Evolutionary conservation across 495 filamentous ascomycete species (phyloP).

Genomic region (Hypoxylon perforatum): DNA sequence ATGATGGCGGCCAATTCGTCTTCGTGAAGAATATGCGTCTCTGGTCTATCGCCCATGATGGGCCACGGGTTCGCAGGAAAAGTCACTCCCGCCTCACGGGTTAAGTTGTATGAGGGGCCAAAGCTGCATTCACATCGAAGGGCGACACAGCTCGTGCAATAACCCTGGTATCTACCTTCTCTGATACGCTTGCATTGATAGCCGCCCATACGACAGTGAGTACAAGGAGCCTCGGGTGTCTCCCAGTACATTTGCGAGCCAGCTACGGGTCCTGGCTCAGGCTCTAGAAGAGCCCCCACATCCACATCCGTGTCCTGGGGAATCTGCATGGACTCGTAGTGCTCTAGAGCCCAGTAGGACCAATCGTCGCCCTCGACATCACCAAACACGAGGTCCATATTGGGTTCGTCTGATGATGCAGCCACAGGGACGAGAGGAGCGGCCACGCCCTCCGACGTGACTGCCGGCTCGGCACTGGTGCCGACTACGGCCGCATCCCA

Average conservation of each 20-base stretch:
- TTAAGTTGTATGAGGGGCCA: conserved; percentile 44
- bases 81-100: conserved; percentile 38
- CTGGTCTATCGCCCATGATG: conserved; percentile 57
- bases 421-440: conserved; percentile 30
- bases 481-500: conserved; percentile 54
- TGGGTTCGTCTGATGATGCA: conserved; percentile 38
- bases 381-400: conserved; percentile 57
- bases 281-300: conserved; percentile 19
- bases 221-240: conserved; percentile 65
- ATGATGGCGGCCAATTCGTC: conserved; percentile 55
- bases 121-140: conserved; percentile 81
- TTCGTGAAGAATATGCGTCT: conserved; percentile 55
- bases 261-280: conserved; percentile 19
- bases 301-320: conserved; percentile 34
- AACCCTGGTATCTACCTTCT: conserved; percentile 72
- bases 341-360: conserved; percentile 62
- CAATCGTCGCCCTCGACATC: conserved; percentile 61
- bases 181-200: conserved; percentile 81
- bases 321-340: conserved; percentile 50
- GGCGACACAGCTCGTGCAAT: conserved; percentile 82
- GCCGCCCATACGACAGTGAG: conserved; percentile 73
- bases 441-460: conserved; percentile 39
- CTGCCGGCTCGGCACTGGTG: conserved; percentile 29
- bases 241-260: conserved; percentile 53
- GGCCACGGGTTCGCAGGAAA: conserved; percentile 60